Evolutionary conservation across 2,329 filamentous ascomycete genomes (phyloP).

Genomic region (Xenoacremonium recifei): DNA sequence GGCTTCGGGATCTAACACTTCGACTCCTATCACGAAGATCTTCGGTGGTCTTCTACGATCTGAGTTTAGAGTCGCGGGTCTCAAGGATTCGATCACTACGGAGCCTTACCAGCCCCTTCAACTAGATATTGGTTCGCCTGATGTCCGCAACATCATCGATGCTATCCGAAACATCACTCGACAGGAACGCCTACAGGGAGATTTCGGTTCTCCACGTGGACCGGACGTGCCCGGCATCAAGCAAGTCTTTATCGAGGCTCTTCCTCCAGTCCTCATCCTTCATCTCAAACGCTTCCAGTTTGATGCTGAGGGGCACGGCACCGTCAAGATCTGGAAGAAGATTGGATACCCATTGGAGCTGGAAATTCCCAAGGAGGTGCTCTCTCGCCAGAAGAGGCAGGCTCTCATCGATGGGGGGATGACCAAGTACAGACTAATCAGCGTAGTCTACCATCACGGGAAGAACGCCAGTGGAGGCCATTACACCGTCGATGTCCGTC

Average conservation of each 20-base stretch:
- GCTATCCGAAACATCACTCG: conserved; percentile 82
- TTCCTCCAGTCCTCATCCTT: conserved; percentile 88
- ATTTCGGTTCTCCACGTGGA: conserved; percentile 78
- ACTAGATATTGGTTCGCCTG: conserved; percentile 84
- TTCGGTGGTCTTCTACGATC: conserved; percentile 91
- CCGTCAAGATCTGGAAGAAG: conserved; percentile 98
- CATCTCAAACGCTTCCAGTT: conserved; percentile 98
- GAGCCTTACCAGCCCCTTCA: conserved; percentile 95
- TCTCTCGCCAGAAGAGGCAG: conserved; percentile 71
- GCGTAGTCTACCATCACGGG: conserved; percentile 95
- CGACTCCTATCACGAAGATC: conserved; percentile 88
- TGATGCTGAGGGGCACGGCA: conserved; percentile 74
- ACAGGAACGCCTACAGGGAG: conserved; percentile 79
- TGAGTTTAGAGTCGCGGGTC: conserved; percentile 80
- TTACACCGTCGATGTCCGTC: conserved; percentile 94
- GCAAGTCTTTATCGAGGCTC: conserved; percentile 88
- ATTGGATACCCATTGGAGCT: conserved; percentile 92
- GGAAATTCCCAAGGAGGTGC: conserved; percentile 87
- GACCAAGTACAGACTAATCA: conserved; percentile 82
- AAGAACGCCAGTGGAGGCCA: conserved; percentile 95
- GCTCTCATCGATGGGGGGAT: conserved; percentile 63
- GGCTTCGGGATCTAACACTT: conserved; percentile 72
- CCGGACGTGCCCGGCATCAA: conserved; percentile 79
- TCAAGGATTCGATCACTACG: conserved; percentile 86
- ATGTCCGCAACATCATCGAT: conserved; percentile 89